Evolutionary conservation across 306 rosid species (phyloP).

Genomic region (Citrullus mucosospermus): DNA sequence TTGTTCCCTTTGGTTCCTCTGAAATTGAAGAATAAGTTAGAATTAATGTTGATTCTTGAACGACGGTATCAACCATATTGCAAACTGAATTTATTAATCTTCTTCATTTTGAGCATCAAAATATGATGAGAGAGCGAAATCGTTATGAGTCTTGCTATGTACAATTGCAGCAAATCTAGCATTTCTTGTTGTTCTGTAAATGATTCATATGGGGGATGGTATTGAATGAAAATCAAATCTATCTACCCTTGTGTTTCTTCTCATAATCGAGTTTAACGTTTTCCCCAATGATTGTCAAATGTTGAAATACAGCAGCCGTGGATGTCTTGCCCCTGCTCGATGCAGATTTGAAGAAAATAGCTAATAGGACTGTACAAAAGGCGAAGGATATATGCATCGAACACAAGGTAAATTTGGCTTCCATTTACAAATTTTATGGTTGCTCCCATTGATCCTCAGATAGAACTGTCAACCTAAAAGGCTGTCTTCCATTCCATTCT

Average conservation of each 20-base stretch:
- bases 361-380: neutral
- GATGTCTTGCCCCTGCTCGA: slow-evolving; percentile 7
- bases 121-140: neutral
- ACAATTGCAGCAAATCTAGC: neutral
- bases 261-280: neutral
- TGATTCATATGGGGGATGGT: neutral
- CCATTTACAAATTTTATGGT: neutral
- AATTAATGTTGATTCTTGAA: neutral
- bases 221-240: neutral
- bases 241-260: neutral
- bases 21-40: neutral
- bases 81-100: neutral
- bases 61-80: neutral
- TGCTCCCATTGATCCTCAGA: neutral
- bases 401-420: slow-evolving; percentile 8
- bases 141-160: neutral
- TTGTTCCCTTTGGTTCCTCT: neutral
- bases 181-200: neutral
- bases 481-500: neutral
- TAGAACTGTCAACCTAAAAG: neutral
- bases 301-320: slow-evolving; percentile 11
- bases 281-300: neutral
- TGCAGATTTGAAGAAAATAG: slow-evolving; percentile 17
- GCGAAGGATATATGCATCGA: slow-evolving; percentile 17
- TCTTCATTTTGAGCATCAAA: neutral